Conservation (phyloP, 1,284 basidiomycete genomes). For the Malassezia equina region DNA sequence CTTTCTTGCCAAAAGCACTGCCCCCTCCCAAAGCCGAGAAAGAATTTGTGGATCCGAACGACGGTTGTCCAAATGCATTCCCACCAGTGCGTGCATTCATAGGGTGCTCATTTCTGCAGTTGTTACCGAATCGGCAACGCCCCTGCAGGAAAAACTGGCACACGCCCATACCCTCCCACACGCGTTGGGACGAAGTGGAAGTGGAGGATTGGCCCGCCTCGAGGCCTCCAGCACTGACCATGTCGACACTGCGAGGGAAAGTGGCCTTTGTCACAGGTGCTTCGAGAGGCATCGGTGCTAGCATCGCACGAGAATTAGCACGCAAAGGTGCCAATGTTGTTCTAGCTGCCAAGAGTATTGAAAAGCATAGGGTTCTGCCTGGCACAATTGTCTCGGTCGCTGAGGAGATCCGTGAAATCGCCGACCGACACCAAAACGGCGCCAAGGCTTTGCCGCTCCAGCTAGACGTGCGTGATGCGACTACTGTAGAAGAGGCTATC, state of each 20-base stretch:
- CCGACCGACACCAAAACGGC: constrained; percentile 9
- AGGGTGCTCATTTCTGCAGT: constrained; percentile 16
- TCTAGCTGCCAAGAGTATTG: constrained; percentile 32
- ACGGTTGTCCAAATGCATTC: constrained; percentile 10
- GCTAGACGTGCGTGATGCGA: constrained; percentile 40
- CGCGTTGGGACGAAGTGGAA: not conserved
- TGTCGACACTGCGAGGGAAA: constrained; percentile 6
- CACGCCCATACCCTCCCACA: constrained; percentile 8
- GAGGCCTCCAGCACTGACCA: not conserved
- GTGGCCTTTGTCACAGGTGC: constrained; percentile 30
- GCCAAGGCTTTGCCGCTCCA: constrained; percentile 35
- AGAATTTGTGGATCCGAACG: not conserved
- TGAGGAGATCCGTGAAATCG: constrained; percentile 34
- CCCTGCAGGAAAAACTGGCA: constrained; percentile 19
- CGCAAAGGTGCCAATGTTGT: constrained; percentile 33
- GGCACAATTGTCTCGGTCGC: constrained; percentile 47
- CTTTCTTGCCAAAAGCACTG: not conserved
- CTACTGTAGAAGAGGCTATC: constrained; percentile 33
- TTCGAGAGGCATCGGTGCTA: constrained; percentile 34
- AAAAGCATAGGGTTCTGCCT: constrained; percentile 26
- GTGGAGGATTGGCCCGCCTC: not conserved
- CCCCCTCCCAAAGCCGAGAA: not conserved
- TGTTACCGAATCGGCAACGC: constrained; percentile 15
- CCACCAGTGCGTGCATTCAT: not conserved
- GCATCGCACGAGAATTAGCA: constrained; percentile 31